phyloP scores from a whole-genome alignment of 1,284 basidiomycete species.

The Fomes fomentarius region DNA sequence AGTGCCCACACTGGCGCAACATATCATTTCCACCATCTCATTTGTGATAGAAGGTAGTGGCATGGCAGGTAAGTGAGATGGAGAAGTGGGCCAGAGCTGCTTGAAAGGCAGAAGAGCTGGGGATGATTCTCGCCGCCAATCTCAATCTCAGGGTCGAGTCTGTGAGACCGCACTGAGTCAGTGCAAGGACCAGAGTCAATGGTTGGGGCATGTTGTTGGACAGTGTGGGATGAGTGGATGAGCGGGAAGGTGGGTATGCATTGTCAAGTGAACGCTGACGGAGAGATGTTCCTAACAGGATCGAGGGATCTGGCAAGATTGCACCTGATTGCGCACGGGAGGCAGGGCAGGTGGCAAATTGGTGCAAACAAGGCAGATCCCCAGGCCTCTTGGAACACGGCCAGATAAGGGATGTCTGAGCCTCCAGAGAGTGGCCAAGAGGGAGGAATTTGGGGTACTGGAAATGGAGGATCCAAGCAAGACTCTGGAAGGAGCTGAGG shows the following conservation, averaged over 20 bases:
- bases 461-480: conserved; percentile 12
- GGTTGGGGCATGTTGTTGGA: not conserved
- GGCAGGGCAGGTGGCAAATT: conserved; percentile 11
- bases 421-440: not conserved
- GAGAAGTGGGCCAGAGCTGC: conserved; percentile 14
- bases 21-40: too few species aligned
- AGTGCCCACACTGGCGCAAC: too few species aligned
- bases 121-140: conserved; percentile 16
- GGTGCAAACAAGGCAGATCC: conserved; percentile 17
- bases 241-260: not conserved
- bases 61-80: conserved; percentile 2
- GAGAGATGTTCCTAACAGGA: conserved; percentile 6
- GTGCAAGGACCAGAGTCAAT: not conserved
- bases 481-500: conserved; percentile 2
- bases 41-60: not conserved
- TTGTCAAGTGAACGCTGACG: not conserved
- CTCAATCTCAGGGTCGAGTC: conserved; percentile 11
- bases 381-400: conserved; percentile 16
- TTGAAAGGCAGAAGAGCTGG: conserved; percentile 9
- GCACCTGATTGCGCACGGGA: not conserved
- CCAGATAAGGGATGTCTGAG: conserved; percentile 15
- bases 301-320: not conserved
- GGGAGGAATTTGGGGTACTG: not conserved
- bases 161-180: not conserved
- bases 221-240: not conserved